phyloP scores from a whole-genome alignment of 768 basidiomycete species.

The Tephrocybe sp. region DNA sequence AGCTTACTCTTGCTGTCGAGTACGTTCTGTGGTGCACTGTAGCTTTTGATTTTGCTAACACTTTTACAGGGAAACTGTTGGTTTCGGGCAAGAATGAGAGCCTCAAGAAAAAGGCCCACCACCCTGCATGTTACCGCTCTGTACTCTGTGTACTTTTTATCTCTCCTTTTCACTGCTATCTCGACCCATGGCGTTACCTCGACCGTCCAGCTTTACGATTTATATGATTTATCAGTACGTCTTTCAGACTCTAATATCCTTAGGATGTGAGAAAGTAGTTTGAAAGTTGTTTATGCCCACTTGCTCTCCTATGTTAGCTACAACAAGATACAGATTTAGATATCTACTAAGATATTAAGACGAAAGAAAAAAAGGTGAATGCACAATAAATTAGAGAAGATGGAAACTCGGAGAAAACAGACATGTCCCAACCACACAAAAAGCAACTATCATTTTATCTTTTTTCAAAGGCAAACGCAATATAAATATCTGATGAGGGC shows the following conservation, averaged over 20 bases:
- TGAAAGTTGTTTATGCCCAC: constrained; percentile 2
- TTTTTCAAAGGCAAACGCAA: constrained; percentile 91
- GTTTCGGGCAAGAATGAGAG: constrained; percentile 86
- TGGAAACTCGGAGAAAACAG: not conserved
- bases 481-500: constrained; percentile 71
- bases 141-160: constrained; percentile 1
- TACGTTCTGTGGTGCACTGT: constrained; percentile 39
- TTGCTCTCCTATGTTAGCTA: constrained; percentile 14
- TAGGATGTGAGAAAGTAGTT: too few species aligned
- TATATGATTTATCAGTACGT: not conserved
- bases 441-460: constrained; percentile 20
- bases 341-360: constrained; percentile 11
- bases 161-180: not conserved
- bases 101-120: not conserved
- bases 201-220: too few species aligned
- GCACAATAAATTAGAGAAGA: not conserved
- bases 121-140: constrained; percentile 8
- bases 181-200: not conserved
- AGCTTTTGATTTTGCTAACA: constrained; percentile 15
- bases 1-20: constrained; percentile 93
- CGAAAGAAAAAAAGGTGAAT: not conserved
- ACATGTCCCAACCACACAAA: not conserved
- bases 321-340: constrained; percentile 10
- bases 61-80: constrained; percentile 75
- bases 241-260: too few species aligned